Base-by-base conservation (phyloP, 768 basidiomycete species). In the Xerocomellus dryophilus region DNA sequence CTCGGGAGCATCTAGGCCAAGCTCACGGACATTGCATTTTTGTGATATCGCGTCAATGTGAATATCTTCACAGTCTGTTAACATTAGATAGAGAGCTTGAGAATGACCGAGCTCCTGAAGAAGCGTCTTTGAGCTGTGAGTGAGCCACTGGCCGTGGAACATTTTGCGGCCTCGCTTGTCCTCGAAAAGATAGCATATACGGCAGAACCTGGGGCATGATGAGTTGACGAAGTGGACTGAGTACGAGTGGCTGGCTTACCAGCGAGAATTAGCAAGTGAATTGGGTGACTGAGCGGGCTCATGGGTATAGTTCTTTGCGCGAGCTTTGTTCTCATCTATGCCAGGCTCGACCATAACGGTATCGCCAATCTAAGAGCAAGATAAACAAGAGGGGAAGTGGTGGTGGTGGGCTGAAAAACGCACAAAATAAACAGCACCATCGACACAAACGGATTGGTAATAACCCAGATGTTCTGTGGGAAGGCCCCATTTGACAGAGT, bases 61-160 rank as follows among this genome's bases (percentile, higher is more conserved):
- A 34, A 81, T 78, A 58, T 84, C 74, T 42, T 79, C 81, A 58
- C 88, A 90, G 38, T 71, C 71, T 7, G 75, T 71, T 21, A 80
- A 67, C 53, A 84, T 71, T 10, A 81, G 71, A 60, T 78, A 86
- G 0, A 90, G 71, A 0, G 79, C 75, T 53, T 80, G 78, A 0
- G 86, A 76, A 51, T 90, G 86, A 0, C 86, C 77, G 0, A 79
- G 76, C 59, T 90, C 83, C 58, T 88, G 83, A 2, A 89, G 71
- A 10, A 86, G 59, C 0, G 85, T 88, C 59, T 84, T 82, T 18
- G 76, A 74, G 12, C 78, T 81, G 70, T 88, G 88, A 8, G 74
- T 70, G 52, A 82, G 76, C 88, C 88, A 90, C 51, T 86, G 84
- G 1, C 78, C 86, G 66, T 90, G 88, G 50, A 86, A 83, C 70